Conservation (phyloP, 371 early-diverging fungal species). For the Smittium culicis region DNA sequence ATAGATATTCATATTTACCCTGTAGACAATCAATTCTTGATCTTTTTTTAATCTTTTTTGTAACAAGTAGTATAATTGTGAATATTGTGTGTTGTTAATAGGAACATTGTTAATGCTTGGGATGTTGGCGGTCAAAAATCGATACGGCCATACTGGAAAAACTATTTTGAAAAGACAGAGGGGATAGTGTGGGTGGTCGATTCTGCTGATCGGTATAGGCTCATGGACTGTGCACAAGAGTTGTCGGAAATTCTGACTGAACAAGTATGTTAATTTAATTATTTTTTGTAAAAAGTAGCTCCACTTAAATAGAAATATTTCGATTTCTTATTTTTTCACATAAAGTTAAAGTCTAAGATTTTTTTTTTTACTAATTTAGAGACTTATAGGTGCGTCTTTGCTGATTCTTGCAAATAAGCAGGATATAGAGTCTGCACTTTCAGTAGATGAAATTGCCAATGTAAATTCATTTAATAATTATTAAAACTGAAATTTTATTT, state of each 20-base stretch:
- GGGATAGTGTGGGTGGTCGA: slow-evolving; percentile 99
- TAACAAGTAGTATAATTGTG: slow-evolving; percentile 5
- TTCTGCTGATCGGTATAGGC: slow-evolving; percentile 68
- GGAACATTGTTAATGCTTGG: slow-evolving; percentile 75
- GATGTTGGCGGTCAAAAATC: slow-evolving; percentile 98
- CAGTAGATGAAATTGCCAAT: slow-evolving; percentile 47
- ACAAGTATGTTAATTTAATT: no score
- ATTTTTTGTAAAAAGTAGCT: no score
- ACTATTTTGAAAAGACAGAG: slow-evolving; percentile 98
- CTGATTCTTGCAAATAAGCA: slow-evolving; percentile 94
- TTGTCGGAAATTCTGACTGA: slow-evolving; percentile 63
- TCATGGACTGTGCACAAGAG: slow-evolving; percentile 69
- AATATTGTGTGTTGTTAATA: slow-evolving; percentile 17
- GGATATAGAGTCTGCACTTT: slow-evolving; percentile 74
- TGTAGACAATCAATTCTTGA: no score
- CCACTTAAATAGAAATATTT: no score
- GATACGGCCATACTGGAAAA: slow-evolving; percentile 96
- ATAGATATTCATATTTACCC: no score
- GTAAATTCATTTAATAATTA: slow-evolving; percentile 7
- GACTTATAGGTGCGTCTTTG: slow-evolving; percentile 81
- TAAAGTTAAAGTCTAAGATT: no score
- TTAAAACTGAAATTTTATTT: no score
- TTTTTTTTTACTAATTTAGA: slow-evolving; percentile 31
- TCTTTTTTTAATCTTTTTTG: no score
- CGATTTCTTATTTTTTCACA: no score